Conservation (phyloP, 108 stramenopile species). For the Parmales sp. region DNA sequence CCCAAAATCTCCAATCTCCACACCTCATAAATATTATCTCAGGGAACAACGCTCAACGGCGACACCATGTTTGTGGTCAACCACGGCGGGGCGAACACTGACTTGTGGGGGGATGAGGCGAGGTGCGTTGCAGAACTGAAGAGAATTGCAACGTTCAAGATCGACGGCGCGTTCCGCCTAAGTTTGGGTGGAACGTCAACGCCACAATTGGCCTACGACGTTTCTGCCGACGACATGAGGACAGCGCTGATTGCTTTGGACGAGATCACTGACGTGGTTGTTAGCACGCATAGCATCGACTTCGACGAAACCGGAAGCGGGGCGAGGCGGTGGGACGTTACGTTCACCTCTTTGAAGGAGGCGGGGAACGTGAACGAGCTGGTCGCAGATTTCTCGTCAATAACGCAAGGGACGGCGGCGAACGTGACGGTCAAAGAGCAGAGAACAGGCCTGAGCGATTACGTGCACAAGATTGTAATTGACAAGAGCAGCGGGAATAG, state of each 20-base stretch:
- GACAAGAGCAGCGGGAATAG: not conserved
- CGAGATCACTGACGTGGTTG: conserved; percentile 15
- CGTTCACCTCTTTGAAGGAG: conserved; percentile 32
- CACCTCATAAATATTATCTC: too few species aligned
- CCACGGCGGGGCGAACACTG: not conserved
- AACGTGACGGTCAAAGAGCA: conserved; percentile 23
- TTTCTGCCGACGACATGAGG: conserved; percentile 28
- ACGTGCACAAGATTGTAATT: conserved; percentile 16
- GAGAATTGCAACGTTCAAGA: conserved; percentile 8
- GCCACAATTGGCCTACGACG: conserved; percentile 21
- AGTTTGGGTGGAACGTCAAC: conserved; percentile 5
- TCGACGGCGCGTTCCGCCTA: not conserved
- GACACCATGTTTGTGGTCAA: conserved; percentile 3
- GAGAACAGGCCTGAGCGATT: conserved; percentile 17
- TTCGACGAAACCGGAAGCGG: conserved; percentile 16
- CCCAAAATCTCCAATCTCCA: too few species aligned
- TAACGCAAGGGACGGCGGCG: conserved; percentile 25
- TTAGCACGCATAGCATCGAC: conserved; percentile 24
- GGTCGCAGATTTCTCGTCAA: conserved; percentile 16
- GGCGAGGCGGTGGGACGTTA: conserved; percentile 32
- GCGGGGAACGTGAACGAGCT: conserved; percentile 33
- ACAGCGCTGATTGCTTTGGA: conserved; percentile 16
- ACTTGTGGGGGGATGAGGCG: not conserved
- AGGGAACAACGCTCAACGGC: not conserved
- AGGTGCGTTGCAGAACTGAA: not conserved